A percentile compares a stretch with the other conserved stretches of the same genome.
phyloP scores from a whole-genome alignment of 257 asterid species.

The Oldenlandia corymbosa region DNA sequence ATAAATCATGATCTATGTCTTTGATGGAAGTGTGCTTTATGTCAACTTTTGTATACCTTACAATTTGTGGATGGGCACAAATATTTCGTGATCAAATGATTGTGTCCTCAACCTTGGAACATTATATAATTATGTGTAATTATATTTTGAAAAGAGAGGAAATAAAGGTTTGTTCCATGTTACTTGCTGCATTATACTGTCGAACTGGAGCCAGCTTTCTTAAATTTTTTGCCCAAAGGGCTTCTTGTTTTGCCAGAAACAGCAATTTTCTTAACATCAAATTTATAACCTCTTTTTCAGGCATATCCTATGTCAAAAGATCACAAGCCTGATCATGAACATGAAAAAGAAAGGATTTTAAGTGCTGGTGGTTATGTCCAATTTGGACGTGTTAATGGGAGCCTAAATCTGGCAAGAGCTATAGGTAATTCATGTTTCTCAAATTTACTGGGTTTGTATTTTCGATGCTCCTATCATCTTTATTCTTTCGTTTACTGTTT shows the following conservation, averaged over 20 bases:
- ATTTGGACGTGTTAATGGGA: conserved; percentile 91
- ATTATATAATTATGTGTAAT: not conserved
- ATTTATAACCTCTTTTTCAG: conserved; percentile 27
- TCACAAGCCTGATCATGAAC: conserved; percentile 81
- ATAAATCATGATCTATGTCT: not conserved
- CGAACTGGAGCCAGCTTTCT: not conserved
- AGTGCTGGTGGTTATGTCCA: conserved; percentile 94
- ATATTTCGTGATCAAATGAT: too few species aligned
- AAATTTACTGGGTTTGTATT: not conserved
- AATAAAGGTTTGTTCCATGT: not conserved
- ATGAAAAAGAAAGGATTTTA: conserved; percentile 72
- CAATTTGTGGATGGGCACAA: too few species aligned
- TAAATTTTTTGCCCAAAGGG: not conserved
- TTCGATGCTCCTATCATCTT: not conserved
- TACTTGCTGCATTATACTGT: not conserved
- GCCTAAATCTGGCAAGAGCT: conserved; percentile 89
- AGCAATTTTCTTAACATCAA: not conserved
- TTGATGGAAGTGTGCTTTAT: not conserved
- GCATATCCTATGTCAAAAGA: conserved; percentile 78
- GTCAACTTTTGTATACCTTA: not conserved
- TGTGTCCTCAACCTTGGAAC: not conserved
- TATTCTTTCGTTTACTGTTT: conserved; percentile 2
- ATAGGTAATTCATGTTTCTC: conserved; percentile 44
- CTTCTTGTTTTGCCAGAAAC: not conserved
- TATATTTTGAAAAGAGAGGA: not conserved